Evolutionary conservation across 2,329 filamentous ascomycete genomes (phyloP).

Genomic region (Verruconis gallopava): DNA sequence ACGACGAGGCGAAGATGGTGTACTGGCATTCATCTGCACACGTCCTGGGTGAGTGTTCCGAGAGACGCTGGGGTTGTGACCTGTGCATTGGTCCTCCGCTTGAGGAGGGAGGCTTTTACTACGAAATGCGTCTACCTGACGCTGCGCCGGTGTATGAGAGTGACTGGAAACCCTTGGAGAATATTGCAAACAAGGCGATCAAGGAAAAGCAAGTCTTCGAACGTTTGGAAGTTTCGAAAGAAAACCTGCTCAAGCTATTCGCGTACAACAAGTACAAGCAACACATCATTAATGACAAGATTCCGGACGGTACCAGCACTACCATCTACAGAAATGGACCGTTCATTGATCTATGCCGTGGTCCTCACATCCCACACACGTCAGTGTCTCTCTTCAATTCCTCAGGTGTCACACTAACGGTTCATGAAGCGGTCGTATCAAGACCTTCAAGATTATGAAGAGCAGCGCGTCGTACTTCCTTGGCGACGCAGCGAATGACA

Average conservation of each 20-base stretch:
- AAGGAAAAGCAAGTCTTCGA: conserved; percentile 97
- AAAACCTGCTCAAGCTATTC: conserved; percentile 91
- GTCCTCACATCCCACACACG: conserved; percentile 88
- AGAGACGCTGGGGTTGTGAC: conserved; percentile 80
- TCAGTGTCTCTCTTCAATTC: not conserved
- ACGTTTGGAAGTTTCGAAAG: conserved; percentile 76
- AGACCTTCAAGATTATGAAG: conserved; percentile 19
- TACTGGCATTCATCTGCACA: conserved; percentile 98
- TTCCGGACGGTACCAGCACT: conserved; percentile 75
- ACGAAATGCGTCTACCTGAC: conserved; percentile 67
- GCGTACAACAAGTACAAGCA: conserved; percentile 97
- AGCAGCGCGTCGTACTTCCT: conserved; percentile 82
- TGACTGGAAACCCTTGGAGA: conserved; percentile 79
- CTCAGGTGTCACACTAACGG: not conserved
- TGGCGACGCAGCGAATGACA: conserved; percentile 86
- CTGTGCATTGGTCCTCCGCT: conserved; percentile 90
- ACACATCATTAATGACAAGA: conserved; percentile 90
- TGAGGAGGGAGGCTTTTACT: conserved; percentile 90
- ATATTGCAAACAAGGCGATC: conserved; percentile 67
- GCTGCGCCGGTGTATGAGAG: conserved; percentile 55
- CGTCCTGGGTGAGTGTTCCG: conserved; percentile 86
- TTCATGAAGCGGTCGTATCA: conserved; percentile 51
- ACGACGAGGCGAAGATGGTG: conserved; percentile 69
- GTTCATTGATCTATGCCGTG: conserved; percentile 87
- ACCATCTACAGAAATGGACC: conserved; percentile 93